phyloP scores from a whole-genome alignment of 2,329 filamentous ascomycete species.

The Paecilomyces dactylethromorphus region DNA sequence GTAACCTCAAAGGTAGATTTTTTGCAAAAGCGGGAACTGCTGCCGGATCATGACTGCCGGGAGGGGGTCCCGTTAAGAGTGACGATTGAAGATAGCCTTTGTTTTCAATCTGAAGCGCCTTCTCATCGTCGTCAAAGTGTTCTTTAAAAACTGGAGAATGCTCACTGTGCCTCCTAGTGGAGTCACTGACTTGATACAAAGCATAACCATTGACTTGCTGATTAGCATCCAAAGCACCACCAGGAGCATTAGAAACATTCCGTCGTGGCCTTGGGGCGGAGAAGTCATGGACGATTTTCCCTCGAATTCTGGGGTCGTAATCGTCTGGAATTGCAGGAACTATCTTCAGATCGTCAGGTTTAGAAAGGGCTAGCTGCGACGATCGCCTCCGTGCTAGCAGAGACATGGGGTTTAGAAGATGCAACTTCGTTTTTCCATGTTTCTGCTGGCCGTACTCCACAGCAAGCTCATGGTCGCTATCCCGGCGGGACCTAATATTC shows the following conservation, averaged over 20 bases:
- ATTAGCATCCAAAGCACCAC: slow-evolving; percentile 10
- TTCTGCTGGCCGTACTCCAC: slow-evolving; percentile 23
- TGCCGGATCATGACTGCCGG: slow-evolving; percentile 21
- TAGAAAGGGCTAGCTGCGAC: slow-evolving; percentile 42
- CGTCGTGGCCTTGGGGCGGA: slow-evolving; percentile 50
- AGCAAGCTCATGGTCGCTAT: slow-evolving; percentile 20
- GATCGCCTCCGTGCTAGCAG: slow-evolving; percentile 53
- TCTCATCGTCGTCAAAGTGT: slow-evolving; percentile 50
- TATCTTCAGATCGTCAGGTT: slow-evolving; percentile 46
- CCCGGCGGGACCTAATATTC: slow-evolving; percentile 13
- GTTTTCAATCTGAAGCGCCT: slow-evolving; percentile 32
- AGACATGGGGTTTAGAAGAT: slow-evolving; percentile 56
- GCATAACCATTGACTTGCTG: background rate
- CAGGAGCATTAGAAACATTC: slow-evolving; percentile 6
- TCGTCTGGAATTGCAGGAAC: slow-evolving; percentile 51
- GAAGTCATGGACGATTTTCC: slow-evolving; percentile 60
- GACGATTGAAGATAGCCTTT: slow-evolving; percentile 38
- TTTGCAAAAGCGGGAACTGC: slow-evolving; percentile 38
- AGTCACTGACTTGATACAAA: slow-evolving; percentile 14
- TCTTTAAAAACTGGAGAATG: slow-evolving; percentile 57
- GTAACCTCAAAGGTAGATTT: slow-evolving; percentile 31
- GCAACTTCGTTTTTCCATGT: slow-evolving; percentile 45
- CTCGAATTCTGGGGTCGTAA: slow-evolving; percentile 58
- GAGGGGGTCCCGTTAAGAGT: slow-evolving; percentile 23
- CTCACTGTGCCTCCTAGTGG: slow-evolving; percentile 27